Base-by-base conservation (phyloP, 2,329 filamentous ascomycete species). In the Tolypocladium nubicola region DNA sequence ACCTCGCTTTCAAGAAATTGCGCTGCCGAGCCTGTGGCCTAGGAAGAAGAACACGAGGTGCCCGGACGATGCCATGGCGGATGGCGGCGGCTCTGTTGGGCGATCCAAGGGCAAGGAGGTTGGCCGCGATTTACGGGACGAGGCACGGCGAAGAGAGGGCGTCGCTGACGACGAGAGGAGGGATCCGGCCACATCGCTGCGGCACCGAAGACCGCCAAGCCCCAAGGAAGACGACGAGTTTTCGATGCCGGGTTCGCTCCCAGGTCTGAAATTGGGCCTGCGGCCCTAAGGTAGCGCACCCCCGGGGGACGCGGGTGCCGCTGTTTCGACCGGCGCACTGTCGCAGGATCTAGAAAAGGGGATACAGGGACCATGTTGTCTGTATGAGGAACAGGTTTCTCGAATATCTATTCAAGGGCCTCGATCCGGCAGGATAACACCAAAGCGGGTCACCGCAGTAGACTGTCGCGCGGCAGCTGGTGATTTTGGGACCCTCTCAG, bases 1-100 rank as follows among this genome's bases (percentile, higher is more conserved):
- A 72, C 90, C 90, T 2, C 82, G 89, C 33, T 94, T 94, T 70
- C 90, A 94, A 69, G 89, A 94, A 68, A 93, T 94, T 62, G 87
- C 88, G 0, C 76, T 95, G 10, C 90, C 90, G 0, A 90, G 84
- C 63, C 69, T 94, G 59, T 95, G 90, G 90, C 90, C 90, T 1
- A 77, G 89, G 52, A 93, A 92, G 76, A 87, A 85, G 75, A 95
- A 91, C 64, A 91, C 89, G 0, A 76, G 89, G 33, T 89, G 88
- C 5, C 87, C 86, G 1, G 86, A 86, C 23, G 84, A 87, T 26
- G 71, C 72, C 4, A 70, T 79, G 37, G 71, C 76, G 6, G 79
- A 79, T 41, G 71, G 69, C 43, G 70, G 69, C n/a, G 69, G 71
- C 5, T 80, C 80, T 10, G 70, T 79, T n/a, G 73, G 79, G 50